A percentile compares a stretch with the other conserved stretches of the same genome.
Evolutionary conservation across 768 basidiomycete species (phyloP).

Genomic region (Tricholoma sp.): DNA sequence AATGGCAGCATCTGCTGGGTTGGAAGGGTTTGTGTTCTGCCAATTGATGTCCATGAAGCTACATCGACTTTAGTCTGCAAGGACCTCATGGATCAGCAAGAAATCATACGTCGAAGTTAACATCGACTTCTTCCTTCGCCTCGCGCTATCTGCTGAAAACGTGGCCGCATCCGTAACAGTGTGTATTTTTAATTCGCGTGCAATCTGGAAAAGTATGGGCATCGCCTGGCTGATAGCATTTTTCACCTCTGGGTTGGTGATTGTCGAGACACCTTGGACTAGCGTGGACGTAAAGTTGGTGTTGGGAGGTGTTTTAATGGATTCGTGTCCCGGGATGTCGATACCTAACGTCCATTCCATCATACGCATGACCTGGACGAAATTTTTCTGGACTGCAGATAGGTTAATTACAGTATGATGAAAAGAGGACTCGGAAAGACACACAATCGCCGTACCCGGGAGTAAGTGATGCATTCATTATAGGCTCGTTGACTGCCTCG

Average conservation of each 20-base stretch:
- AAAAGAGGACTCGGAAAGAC: conserved; percentile 17
- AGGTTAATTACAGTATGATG: conserved; percentile 1
- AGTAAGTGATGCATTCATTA: conserved; percentile 64
- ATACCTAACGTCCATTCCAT: conserved; percentile 50
- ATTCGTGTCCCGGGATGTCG: conserved; percentile 22
- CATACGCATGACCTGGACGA: conserved; percentile 62
- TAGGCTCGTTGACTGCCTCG: conserved; percentile 75
- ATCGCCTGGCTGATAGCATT: not conserved
- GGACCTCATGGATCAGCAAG: conserved; percentile 1
- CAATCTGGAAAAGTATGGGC: not conserved
- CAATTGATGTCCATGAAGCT: conserved; percentile 83
- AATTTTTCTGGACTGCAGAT: conserved; percentile 58
- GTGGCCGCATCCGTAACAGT: not conserved
- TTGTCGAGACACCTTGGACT: not conserved
- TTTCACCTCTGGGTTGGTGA: not conserved
- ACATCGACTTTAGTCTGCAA: conserved; percentile 2
- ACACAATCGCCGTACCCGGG: conserved; percentile 68
- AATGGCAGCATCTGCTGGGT: conserved; percentile 62
- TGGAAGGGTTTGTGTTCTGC: conserved; percentile 66
- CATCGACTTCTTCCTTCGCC: conserved; percentile 8
- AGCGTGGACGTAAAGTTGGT: not conserved
- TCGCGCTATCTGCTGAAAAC: not conserved
- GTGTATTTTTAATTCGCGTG: not conserved
- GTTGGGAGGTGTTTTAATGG: not conserved
- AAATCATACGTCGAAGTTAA: conserved; percentile 33